phyloP scores from a whole-genome alignment of 2,329 filamentous ascomycete genomes.

The Diaporthe aspalathi region DNA sequence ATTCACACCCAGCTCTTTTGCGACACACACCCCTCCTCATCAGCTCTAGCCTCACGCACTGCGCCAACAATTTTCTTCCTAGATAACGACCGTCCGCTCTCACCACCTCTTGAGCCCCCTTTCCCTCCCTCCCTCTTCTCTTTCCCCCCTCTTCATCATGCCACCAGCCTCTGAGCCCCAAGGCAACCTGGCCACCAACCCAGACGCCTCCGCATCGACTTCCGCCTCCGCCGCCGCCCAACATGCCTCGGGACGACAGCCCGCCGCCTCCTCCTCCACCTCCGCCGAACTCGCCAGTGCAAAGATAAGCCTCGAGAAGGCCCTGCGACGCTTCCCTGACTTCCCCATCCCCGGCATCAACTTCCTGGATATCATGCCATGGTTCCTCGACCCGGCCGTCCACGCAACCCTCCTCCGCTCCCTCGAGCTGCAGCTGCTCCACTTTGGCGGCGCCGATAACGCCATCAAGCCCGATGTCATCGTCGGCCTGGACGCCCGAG shows the following conservation, averaged over 20 bases:
- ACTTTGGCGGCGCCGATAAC: constrained; percentile 53
- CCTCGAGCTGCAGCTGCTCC: constrained; percentile 83
- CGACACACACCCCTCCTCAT: constrained; percentile 33
- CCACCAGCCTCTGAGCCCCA: constrained; percentile 46
- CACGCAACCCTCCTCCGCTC: constrained; percentile 84
- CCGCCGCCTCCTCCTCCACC: constrained; percentile 70
- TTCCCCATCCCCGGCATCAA: constrained; percentile 93
- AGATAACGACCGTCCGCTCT: constrained; percentile 46
- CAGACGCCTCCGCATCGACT: constrained; percentile 49
- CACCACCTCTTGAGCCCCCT: constrained; percentile 43
- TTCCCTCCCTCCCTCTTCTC: constrained; percentile 45
- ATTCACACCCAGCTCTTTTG: constrained; percentile 29
- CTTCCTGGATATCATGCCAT: constrained; percentile 97
- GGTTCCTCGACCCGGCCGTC: constrained; percentile 82
- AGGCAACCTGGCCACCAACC: constrained; percentile 48
- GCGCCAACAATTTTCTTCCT: constrained; percentile 37
- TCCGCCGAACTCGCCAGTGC: constrained; percentile 74
- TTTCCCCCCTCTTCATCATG: constrained; percentile 50
- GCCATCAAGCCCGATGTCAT: constrained; percentile 83
- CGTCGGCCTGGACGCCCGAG: constrained; percentile 91
- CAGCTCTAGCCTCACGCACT: constrained; percentile 18
- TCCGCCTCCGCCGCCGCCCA: constrained; percentile 52
- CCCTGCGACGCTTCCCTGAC: constrained; percentile 88
- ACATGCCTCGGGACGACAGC: constrained; percentile 73
- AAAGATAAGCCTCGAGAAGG: constrained; percentile 76